phyloP scores from a whole-genome alignment of 2,329 filamentous ascomycete genomes.

The Orbilia oligospora region DNA sequence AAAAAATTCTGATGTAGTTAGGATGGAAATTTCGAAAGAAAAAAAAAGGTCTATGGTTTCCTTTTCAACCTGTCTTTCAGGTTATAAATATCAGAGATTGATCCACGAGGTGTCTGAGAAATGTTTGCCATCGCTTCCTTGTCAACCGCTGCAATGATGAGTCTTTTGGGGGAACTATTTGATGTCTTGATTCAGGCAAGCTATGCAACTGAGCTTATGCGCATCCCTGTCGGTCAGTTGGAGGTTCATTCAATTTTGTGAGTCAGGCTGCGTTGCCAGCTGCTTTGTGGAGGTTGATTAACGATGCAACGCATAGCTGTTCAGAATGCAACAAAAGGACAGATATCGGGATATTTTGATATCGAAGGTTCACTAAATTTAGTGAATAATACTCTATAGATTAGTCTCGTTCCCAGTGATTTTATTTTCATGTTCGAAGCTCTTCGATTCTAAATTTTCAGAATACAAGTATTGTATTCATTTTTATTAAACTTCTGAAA shows the following conservation, averaged over 20 bases:
- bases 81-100: slow-evolving; percentile 25
- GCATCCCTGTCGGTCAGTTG: not conserved
- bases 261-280: slow-evolving; percentile 9
- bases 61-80: not conserved
- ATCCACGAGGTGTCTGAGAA: not conserved
- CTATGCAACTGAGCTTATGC: slow-evolving; percentile 26
- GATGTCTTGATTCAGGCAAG: slow-evolving; percentile 20
- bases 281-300: not conserved
- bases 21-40: not conserved
- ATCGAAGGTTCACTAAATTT: too few relatives aligned
- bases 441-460: too few relatives aligned
- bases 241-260: slow-evolving; percentile 5
- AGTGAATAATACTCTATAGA: too few relatives aligned
- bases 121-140: slow-evolving; percentile 31
- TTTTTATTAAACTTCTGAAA: too few relatives aligned
- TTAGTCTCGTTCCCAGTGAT: too few relatives aligned
- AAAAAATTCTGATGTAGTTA: slow-evolving; percentile 5
- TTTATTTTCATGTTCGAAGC: too few relatives aligned
- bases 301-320: not conserved
- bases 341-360: too few relatives aligned
- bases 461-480: too few relatives aligned
- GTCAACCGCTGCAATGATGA: slow-evolving; percentile 29
- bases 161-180: slow-evolving; percentile 38
- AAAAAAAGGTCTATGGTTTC: not conserved
- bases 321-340: not conserved